phyloP scores from a whole-genome alignment of 73 alveolate genomes.

The Diophrys appendiculata region DNA sequence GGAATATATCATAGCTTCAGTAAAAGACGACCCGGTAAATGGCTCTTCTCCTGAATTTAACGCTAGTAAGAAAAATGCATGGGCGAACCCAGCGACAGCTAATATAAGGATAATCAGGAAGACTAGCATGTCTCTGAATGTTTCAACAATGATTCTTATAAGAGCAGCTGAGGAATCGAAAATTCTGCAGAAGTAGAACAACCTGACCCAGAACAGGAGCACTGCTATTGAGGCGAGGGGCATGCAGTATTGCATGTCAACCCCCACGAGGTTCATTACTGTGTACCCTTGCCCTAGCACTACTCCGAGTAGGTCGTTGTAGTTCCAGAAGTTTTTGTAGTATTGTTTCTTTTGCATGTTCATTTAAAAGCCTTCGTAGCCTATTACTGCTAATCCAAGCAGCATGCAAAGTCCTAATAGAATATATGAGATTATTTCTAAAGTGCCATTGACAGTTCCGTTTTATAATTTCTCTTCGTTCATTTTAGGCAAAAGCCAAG shows the following conservation, averaged over 20 bases:
- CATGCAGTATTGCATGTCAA: no score
- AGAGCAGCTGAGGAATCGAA: constrained; percentile 47
- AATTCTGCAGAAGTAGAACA: constrained; percentile 32
- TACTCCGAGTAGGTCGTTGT: no score
- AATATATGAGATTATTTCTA: no score
- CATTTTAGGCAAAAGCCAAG: constrained; percentile 3
- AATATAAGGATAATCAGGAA: constrained; percentile 21
- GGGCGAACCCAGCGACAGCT: constrained; percentile 47
- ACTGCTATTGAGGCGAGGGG: constrained; percentile 36
- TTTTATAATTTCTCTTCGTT: not conserved
- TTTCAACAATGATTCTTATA: constrained; percentile 51
- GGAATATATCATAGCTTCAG: constrained; percentile 24
- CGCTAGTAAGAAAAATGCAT: constrained; percentile 43
- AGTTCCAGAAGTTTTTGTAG: no score
- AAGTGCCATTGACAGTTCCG: no score
- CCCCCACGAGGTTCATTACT: no score
- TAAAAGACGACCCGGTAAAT: constrained; percentile 9
- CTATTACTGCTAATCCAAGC: no score
- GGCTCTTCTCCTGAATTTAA: constrained; percentile 3
- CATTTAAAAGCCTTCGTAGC: no score
- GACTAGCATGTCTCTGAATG: constrained; percentile 20
- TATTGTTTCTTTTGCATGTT: no score
- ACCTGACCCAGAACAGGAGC: constrained; percentile 38
- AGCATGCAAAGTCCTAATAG: no score
- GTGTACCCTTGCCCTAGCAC: no score